phyloP scores from a whole-genome alignment of 176 grass and related monocot genomes.

The Aegilops speltoides region DNA sequence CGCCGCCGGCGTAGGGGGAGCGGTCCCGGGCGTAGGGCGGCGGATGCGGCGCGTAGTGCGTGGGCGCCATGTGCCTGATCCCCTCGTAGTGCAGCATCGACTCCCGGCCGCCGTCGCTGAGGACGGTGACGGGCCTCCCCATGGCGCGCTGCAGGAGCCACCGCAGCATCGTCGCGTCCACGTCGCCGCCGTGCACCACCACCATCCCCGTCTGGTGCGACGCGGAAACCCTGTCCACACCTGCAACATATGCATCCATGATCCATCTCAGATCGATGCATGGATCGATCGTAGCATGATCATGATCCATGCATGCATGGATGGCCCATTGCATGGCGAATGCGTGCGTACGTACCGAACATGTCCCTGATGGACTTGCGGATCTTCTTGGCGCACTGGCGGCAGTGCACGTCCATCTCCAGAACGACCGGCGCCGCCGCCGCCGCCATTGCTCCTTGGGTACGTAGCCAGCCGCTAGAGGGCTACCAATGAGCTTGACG shows the following conservation, averaged over 20 bases:
- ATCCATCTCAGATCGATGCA: not conserved
- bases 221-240: not conserved
- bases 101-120: not conserved
- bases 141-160: not conserved
- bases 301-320: not conserved
- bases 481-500: too few species aligned
- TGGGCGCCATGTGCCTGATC: not conserved
- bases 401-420: not conserved
- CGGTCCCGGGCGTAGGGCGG: not conserved
- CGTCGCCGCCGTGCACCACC: not conserved
- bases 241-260: not conserved
- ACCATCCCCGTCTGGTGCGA: not conserved
- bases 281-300: not conserved
- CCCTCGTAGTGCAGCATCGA: not conserved
- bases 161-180: not conserved
- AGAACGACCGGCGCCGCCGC: not conserved
- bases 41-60: not conserved
- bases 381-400: not conserved
- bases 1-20: too few species aligned
- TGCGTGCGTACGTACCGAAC: not conserved
- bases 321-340: too few species aligned
- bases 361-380: not conserved
- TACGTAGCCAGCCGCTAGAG: too few species aligned
- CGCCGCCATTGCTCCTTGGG: not conserved
- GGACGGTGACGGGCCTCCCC: not conserved